Evolutionary conservation across 2,329 filamentous ascomycete genomes (phyloP).

Genomic region (Cladosporium velox): DNA sequence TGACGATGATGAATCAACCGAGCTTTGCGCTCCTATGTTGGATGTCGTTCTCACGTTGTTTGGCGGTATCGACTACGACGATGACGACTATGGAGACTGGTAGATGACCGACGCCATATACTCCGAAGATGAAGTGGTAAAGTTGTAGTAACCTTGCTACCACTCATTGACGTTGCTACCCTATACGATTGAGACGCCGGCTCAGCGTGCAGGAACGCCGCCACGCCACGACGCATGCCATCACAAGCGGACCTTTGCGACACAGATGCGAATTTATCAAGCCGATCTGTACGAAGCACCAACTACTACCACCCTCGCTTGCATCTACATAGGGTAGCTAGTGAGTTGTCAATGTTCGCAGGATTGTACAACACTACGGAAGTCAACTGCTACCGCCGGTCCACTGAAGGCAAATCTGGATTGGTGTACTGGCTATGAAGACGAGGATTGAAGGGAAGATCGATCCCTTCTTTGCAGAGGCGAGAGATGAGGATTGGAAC

Average conservation of each 20-base stretch:
- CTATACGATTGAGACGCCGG: background rate
- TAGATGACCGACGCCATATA: background rate
- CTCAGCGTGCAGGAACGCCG: background rate
- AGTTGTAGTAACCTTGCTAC: no score
- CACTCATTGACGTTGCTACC: background rate
- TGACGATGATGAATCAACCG: constrained; percentile 40
- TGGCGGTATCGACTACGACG: constrained; percentile 47
- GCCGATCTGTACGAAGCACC: background rate
- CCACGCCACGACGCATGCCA: background rate
- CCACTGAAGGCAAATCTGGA: background rate
- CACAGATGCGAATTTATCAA: background rate
- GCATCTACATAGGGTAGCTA: background rate
- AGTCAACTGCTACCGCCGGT: background rate
- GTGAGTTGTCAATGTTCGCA: background rate
- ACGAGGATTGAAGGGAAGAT: background rate
- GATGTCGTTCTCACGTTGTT: constrained; percentile 51
- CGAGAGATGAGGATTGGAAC: background rate
- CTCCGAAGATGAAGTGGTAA: background rate
- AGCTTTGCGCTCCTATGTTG: constrained; percentile 48
- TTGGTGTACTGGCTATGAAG: background rate
- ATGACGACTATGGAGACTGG: background rate
- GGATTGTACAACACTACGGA: background rate
- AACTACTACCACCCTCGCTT: background rate
- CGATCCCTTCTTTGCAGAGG: background rate
- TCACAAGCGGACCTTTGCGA: background rate